Evolutionary conservation across 192 early-diverging fungal genomes (phyloP).

Genomic region (Irineochytrium annulatum): DNA sequence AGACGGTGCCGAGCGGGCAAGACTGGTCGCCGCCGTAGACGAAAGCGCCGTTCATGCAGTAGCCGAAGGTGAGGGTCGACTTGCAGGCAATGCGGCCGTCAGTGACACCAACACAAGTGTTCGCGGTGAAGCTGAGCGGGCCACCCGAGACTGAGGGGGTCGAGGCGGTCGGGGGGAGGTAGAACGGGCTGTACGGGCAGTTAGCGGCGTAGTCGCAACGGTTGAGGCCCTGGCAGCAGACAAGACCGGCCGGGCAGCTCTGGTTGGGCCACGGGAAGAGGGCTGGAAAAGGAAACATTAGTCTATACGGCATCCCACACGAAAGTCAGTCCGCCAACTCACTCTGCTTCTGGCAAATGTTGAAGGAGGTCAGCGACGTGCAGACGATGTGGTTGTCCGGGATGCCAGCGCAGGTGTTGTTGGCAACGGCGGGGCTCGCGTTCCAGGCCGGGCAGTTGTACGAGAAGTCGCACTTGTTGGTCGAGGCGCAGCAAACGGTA

Average conservation of each 20-base stretch:
- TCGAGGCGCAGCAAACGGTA: neutral
- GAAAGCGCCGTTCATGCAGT: neutral
- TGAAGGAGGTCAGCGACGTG: neutral
- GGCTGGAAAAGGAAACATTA: too few relatives aligned
- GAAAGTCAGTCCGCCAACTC: neutral
- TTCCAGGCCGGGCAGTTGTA: conserved; percentile 4
- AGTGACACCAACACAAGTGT: neutral
- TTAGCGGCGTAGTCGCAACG: conserved; percentile 9
- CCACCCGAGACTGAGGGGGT: conserved; percentile 12
- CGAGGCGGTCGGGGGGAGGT: conserved; percentile 11
- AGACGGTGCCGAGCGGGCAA: neutral
- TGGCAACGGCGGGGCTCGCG: neutral
- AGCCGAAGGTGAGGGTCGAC: neutral
- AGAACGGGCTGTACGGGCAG: conserved; percentile 14
- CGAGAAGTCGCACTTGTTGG: neutral
- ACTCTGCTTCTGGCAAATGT: conserved; percentile 5
- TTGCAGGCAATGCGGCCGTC: neutral
- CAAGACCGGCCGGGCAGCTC: neutral
- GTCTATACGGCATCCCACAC: too few relatives aligned
- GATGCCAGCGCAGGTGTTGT: neutral
- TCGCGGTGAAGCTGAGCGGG: too few relatives aligned
- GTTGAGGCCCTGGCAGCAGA: conserved; percentile 4
- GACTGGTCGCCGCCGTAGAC: too few relatives aligned
- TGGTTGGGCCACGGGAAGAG: neutral
- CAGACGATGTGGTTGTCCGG: conserved; percentile 6